These are phyloP conservation scores for Rhytidhysteron rufulum DNA, from an alignment of 2,329 filamentous ascomycete species.

Conservation along the genomic window DNA sequence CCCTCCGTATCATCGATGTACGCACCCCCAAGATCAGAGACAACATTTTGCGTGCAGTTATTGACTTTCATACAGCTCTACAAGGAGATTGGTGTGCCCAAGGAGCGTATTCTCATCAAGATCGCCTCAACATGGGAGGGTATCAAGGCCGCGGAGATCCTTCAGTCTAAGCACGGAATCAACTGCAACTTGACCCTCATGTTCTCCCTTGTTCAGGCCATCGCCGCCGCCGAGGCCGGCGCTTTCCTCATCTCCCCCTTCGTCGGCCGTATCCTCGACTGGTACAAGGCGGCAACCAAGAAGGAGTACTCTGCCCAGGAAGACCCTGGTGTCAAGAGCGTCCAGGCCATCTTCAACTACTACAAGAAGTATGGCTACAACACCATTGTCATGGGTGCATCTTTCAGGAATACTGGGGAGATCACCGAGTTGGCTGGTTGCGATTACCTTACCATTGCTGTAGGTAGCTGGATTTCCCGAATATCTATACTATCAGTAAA, in stretches of 20 bases:
- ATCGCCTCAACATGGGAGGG: constrained; percentile 99
- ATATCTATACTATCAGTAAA: too few relatives aligned
- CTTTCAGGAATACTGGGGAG: constrained; percentile 93
- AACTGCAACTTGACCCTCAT: constrained; percentile 99
- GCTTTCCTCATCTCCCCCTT: constrained; percentile 99
- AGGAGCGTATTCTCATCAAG: constrained; percentile 97
- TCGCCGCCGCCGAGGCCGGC: constrained; percentile 89
- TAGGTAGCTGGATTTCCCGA: too few relatives aligned
- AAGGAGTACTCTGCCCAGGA: constrained; percentile 86
- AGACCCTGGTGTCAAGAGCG: constrained; percentile 94
- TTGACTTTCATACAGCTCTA: constrained; percentile 66
- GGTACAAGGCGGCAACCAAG: constrained; percentile 96
- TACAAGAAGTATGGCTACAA: constrained; percentile 99
- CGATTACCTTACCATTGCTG: constrained; percentile 97
- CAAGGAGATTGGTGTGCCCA: constrained; percentile 83
- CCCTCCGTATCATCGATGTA: constrained; percentile 93
- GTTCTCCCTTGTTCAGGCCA: constrained; percentile 94
- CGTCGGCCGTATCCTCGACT: constrained; percentile 98
- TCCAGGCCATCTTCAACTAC: constrained; percentile 97
- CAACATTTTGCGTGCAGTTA: constrained; percentile 3
- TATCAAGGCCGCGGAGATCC: constrained; percentile 96
- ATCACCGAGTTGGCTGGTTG: constrained; percentile 98
- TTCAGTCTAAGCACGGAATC: constrained; percentile 91
- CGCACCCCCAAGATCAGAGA: constrained; percentile 23
- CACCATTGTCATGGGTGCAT: constrained; percentile 99